These are phyloP conservation scores for Cupressus sempervirens DNA, from an alignment of 75 land plant species.

Conservation along the genomic window DNA sequence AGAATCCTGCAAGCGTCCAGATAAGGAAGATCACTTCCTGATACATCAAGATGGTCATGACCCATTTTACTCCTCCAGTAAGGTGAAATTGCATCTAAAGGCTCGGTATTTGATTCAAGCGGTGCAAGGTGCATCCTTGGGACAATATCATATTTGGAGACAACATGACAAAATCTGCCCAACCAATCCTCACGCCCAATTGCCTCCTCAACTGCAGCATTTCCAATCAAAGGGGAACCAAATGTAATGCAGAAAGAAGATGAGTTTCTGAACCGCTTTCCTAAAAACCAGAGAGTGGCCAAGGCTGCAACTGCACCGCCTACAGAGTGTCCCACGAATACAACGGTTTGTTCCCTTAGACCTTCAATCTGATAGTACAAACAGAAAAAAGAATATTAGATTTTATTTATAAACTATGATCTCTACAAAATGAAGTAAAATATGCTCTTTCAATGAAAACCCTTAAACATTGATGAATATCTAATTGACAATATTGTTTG, in stretches of 20 bases:
- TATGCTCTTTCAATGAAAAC: neutral
- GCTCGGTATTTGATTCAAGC: conserved; percentile 23
- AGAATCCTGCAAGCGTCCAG: neutral
- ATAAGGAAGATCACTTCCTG: neutral
- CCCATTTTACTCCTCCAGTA: conserved; percentile 15
- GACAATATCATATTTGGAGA: conserved; percentile 43
- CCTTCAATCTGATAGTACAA: neutral
- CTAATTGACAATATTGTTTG: neutral
- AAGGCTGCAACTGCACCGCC: conserved; percentile 6
- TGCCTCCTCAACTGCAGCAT: conserved; percentile 34
- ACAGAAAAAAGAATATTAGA: neutral
- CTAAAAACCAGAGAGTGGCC: conserved; percentile 7
- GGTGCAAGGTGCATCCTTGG: conserved; percentile 57
- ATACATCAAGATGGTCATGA: neutral
- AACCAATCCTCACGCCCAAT: conserved; percentile 52
- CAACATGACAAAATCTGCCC: conserved; percentile 37
- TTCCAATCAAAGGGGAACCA: conserved; percentile 62
- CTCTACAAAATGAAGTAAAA: neutral
- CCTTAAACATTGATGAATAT: neutral
- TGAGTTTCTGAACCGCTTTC: neutral
- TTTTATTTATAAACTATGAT: neutral
- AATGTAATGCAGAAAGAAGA: conserved; percentile 49
- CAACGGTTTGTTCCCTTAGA: neutral
- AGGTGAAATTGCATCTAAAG: conserved; percentile 24
- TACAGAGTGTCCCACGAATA: neutral